Evolutionary conservation across 306 rosid species (phyloP).

Genomic region (Adenanthera pavonina): DNA sequence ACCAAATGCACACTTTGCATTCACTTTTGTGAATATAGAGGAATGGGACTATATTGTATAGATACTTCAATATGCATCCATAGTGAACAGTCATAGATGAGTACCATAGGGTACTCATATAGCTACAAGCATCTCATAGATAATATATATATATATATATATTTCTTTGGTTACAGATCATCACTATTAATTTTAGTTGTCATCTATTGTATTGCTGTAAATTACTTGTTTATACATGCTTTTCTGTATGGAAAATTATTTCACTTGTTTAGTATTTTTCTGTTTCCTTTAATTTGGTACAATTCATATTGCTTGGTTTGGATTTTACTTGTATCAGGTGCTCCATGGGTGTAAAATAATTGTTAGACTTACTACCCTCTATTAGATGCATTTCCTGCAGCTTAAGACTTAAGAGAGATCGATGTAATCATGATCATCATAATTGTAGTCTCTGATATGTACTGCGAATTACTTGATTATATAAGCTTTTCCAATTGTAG

Average conservation of each 20-base stretch:
- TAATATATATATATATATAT: not conserved
- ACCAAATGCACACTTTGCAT: too few species aligned
- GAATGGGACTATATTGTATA: too few species aligned
- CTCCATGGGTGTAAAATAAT: not conserved
- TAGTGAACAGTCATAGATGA: slow-evolving; percentile 58
- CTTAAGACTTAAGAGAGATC: not conserved
- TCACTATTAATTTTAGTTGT: not conserved
- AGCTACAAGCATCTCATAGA: slow-evolving; percentile 34
- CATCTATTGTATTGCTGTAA: not conserved
- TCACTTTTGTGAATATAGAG: too few species aligned
- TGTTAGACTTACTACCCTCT: not conserved
- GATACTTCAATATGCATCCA: slow-evolving; percentile 53
- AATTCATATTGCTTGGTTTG: not conserved
- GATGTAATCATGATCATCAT: not conserved
- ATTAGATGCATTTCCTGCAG: not conserved
- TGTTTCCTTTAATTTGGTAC: not conserved
- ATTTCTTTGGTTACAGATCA: not conserved
- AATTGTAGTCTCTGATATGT: slow-evolving; percentile 34
- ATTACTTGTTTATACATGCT: not conserved
- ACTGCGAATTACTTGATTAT: slow-evolving; percentile 47
- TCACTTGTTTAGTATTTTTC: not conserved
- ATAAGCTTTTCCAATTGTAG: slow-evolving; percentile 28
- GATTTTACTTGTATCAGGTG: slow-evolving; percentile 9
- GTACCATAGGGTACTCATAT: slow-evolving; percentile 27
- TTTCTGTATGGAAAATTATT: not conserved